These are phyloP conservation scores for Sesbania bispinosa DNA, from an alignment of 306 rosid genomes.

Conservation along the genomic window DNA sequence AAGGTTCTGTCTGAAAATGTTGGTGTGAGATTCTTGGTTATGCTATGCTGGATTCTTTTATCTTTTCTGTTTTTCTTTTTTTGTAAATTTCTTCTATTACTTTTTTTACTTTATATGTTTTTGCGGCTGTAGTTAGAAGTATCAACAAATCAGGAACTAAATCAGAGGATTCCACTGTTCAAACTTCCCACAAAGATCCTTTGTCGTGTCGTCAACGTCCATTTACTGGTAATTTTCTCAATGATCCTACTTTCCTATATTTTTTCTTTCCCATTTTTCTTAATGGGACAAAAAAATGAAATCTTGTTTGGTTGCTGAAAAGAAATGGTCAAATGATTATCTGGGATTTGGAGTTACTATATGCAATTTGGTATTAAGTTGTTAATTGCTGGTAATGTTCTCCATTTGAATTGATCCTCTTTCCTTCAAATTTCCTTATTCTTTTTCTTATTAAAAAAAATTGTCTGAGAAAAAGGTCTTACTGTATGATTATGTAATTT, in stretches of 20 bases:
- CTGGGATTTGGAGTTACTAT: conserved; percentile 8
- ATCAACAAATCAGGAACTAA: conserved; percentile 77
- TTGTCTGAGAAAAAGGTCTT: not conserved
- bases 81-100: conserved; percentile 44
- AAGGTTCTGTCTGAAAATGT: conserved; percentile 28
- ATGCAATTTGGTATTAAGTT: not conserved
- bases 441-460: not conserved
- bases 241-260: not conserved
- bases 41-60: conserved; percentile 75
- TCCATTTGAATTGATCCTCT: not conserved
- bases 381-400: conserved; percentile 33
- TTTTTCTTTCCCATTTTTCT: not conserved
- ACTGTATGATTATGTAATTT: not conserved
- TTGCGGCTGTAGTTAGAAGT: conserved; percentile 64
- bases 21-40: conserved; percentile 48
- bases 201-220: conserved; percentile 58
- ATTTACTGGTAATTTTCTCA: conserved; percentile 53
- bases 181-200: conserved; percentile 85
- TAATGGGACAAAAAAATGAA: not conserved
- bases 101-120: not conserved
- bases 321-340: not conserved
- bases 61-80: not conserved
- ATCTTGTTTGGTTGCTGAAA: not conserved
- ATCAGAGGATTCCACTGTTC: conserved; percentile 71
- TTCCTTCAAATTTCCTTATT: not conserved